These are phyloP conservation scores for Beauveria sp. DNA, from an alignment of 2,329 filamentous ascomycete species.

Conservation along the genomic window DNA sequence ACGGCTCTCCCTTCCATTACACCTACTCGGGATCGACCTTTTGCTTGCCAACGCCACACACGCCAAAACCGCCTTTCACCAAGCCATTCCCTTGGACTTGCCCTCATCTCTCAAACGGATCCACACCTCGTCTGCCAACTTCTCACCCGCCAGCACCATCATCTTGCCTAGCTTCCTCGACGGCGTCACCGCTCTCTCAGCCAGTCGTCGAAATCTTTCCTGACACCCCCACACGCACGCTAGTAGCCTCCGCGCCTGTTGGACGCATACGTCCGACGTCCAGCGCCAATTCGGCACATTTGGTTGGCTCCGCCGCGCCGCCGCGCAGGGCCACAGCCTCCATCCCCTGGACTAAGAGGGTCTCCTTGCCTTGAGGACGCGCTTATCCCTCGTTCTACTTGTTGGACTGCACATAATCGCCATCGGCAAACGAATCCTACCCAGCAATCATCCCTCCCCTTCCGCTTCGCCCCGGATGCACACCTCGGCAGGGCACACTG, in stretches of 20 bases:
- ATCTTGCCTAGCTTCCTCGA: not conserved
- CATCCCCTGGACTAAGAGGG: constrained; percentile 11
- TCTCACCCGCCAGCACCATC: not conserved
- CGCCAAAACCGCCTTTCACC: not conserved
- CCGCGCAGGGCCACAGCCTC: not conserved
- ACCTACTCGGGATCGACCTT: too few species aligned
- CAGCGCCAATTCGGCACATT: constrained; percentile 12
- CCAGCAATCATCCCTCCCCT: not conserved
- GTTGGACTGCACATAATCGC: not conserved
- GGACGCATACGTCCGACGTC: not conserved
- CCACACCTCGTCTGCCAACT: not conserved
- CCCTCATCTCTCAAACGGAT: not conserved
- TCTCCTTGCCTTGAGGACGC: not conserved
- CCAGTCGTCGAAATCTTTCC: not conserved
- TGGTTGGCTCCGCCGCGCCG: constrained; percentile 14
- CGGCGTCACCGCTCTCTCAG: not conserved
- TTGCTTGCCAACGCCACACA: too few species aligned
- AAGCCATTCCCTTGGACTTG: too few species aligned
- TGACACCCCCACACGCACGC: not conserved
- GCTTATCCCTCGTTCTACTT: not conserved
- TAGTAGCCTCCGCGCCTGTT: not conserved
- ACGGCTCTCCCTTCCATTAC: too few species aligned
- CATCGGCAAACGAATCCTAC: not conserved
- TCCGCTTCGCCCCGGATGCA: not conserved
- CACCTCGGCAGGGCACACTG: not conserved